A percentile compares a stretch with the other conserved stretches of the same genome.
Evolutionary conservation across 1,284 basidiomycete genomes (phyloP).

Genomic region (Pulchroboletus neoregius): DNA sequence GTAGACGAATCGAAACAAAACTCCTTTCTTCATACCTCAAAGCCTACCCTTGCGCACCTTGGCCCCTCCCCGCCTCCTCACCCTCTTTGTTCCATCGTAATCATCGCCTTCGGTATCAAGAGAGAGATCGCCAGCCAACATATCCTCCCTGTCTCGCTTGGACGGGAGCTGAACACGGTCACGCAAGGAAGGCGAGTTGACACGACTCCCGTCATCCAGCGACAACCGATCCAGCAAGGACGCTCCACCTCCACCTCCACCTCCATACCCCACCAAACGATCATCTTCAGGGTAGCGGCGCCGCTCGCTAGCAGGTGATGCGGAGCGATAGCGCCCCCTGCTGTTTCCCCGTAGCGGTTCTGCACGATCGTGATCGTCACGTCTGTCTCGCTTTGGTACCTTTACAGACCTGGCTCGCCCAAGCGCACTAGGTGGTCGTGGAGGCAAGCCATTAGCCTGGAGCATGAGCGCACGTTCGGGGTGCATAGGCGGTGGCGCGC

Average conservation of each 20-base stretch:
- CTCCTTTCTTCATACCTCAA: conserved; percentile 5
- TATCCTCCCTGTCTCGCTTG: conserved; percentile 40
- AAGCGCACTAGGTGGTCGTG: conserved; percentile 23
- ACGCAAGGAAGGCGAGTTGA: conserved; percentile 33
- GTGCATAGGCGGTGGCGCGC: conserved; percentile 24
- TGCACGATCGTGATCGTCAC: conserved; percentile 22
- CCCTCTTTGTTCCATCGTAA: conserved; percentile 22
- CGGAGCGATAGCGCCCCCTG: conserved; percentile 3
- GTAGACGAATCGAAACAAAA: not conserved
- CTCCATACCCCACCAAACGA: not conserved
- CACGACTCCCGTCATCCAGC: conserved; percentile 20
- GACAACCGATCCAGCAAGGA: conserved; percentile 40
- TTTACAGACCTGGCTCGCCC: conserved; percentile 16
- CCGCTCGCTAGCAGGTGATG: conserved; percentile 19
- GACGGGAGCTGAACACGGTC: conserved; percentile 40
- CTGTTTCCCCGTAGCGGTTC: conserved; percentile 20
- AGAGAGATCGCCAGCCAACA: conserved; percentile 24
- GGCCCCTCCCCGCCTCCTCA: conserved; percentile 22
- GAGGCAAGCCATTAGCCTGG: conserved; percentile 29
- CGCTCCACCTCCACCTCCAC: conserved; percentile 20
- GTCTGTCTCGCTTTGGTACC: conserved; percentile 21
- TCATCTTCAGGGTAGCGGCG: conserved; percentile 20
- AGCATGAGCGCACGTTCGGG: conserved; percentile 33
- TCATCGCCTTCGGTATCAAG: conserved; percentile 27
- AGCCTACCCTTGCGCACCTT: conserved; percentile 22